Percentiles rank a stretch among this genome's conserved stretches.
Evolutionary conservation across 352 stramenopile species (phyloP).

Genomic region (Nothophytophthora sp.): DNA sequence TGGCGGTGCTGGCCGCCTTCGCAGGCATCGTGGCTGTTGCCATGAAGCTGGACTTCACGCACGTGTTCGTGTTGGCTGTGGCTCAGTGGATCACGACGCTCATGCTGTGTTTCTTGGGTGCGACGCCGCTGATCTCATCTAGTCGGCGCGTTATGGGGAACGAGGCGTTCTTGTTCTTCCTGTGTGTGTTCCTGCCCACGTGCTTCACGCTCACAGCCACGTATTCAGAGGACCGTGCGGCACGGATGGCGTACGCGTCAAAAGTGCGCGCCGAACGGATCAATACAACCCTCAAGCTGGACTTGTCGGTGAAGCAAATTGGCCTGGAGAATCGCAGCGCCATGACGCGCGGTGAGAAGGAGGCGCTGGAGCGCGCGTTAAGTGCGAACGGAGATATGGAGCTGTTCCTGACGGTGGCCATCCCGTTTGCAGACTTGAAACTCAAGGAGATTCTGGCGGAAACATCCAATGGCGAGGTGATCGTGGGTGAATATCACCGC

Average conservation of each 20-base stretch:
- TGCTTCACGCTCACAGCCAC: conserved; percentile 68
- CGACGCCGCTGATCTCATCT: conserved; percentile 46
- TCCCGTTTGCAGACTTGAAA: conserved; percentile 74
- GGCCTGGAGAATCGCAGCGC: conserved; percentile 64
- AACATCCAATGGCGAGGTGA: conserved; percentile 59
- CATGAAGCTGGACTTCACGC: conserved; percentile 79
- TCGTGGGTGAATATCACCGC: conserved; percentile 77
- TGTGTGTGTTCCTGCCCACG: conserved; percentile 65
- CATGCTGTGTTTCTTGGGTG: conserved; percentile 40
- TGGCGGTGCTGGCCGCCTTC: conserved; percentile 61
- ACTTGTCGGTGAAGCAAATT: conserved; percentile 72
- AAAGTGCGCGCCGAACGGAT: conserved; percentile 78
- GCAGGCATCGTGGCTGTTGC: conserved; percentile 69
- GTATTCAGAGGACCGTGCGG: conserved; percentile 74
- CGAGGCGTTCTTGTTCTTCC: conserved; percentile 58
- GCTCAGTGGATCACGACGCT: conserved; percentile 66
- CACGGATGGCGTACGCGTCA: conserved; percentile 68
- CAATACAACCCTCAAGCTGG: conserved; percentile 81
- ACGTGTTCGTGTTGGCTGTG: conserved; percentile 58
- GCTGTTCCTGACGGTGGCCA: conserved; percentile 65
- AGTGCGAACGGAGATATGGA: conserved; percentile 50
- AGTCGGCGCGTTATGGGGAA: conserved; percentile 52
- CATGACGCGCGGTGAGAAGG: conserved; percentile 57
- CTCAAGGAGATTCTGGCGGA: conserved; percentile 78
- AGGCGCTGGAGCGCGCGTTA: conserved; percentile 55